Conservation (phyloP, 768 basidiomycete species). For the Neoboletus subvelutipes region DNA sequence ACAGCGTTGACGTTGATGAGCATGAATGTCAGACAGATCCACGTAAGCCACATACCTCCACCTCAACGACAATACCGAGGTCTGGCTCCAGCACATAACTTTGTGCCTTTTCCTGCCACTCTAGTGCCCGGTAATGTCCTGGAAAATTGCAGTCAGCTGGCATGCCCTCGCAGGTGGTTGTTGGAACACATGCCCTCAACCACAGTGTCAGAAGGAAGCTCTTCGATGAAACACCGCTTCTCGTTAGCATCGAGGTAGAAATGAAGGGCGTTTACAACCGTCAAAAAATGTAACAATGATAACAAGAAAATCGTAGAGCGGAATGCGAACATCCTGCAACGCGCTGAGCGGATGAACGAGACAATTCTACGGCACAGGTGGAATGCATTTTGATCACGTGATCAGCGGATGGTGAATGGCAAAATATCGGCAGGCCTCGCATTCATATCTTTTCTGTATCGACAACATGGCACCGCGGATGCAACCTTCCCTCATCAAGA, state of each 20-base stretch:
- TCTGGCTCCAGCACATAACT: constrained; percentile 68
- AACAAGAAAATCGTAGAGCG: constrained; percentile 29
- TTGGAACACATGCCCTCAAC: constrained; percentile 69
- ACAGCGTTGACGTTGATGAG: not conserved
- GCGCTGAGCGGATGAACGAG: not conserved
- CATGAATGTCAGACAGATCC: not conserved
- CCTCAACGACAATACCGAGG: constrained; percentile 87
- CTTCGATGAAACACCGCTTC: constrained; percentile 94
- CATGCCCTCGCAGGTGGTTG: not conserved
- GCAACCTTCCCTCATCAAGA: constrained; percentile 71
- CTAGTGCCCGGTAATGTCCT: constrained; percentile 92
- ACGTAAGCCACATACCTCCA: constrained; percentile 60
- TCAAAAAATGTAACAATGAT: constrained; percentile 42
- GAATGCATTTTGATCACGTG: constrained; percentile 20
- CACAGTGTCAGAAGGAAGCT: constrained; percentile 91
- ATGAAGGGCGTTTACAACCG: constrained; percentile 74
- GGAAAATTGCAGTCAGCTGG: constrained; percentile 1
- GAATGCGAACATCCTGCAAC: constrained; percentile 26
- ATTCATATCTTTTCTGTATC: not conserved
- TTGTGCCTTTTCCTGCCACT: constrained; percentile 80
- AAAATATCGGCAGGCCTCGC: not conserved
- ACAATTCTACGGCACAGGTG: not conserved
- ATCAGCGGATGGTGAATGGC: not conserved
- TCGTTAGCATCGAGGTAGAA: constrained; percentile 96
- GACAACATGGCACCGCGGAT: constrained; percentile 56